These are phyloP conservation scores for Astrothelium macrocarpum DNA, from an alignment of 495 filamentous ascomycete genomes.

Conservation along the genomic window DNA sequence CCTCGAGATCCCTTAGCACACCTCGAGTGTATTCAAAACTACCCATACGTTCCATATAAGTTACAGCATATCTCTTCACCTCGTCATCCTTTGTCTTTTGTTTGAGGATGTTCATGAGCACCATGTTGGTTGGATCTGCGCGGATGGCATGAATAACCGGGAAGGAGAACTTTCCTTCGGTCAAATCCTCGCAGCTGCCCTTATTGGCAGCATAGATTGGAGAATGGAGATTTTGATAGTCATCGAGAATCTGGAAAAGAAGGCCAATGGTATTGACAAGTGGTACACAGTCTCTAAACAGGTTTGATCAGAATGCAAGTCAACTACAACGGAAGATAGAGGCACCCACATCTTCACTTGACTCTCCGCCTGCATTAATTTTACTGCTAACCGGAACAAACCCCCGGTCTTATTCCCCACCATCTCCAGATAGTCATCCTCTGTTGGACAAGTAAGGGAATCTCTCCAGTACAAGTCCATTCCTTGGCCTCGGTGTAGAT, in stretches of 20 bases:
- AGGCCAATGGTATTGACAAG: slow-evolving; percentile 86
- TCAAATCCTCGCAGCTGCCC: slow-evolving; percentile 84
- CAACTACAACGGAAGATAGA: background rate
- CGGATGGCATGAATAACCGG: slow-evolving; percentile 94
- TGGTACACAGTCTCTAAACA: slow-evolving; percentile 59
- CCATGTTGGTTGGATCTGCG: slow-evolving; percentile 63
- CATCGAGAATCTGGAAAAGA: slow-evolving; percentile 70
- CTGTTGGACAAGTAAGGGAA: slow-evolving; percentile 81
- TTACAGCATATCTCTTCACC: slow-evolving; percentile 85
- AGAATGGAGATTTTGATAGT: slow-evolving; percentile 76
- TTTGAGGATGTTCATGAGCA: slow-evolving; percentile 83
- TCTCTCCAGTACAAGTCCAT: slow-evolving; percentile 98
- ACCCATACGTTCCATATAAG: slow-evolving; percentile 80
- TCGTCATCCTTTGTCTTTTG: slow-evolving; percentile 79
- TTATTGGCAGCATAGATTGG: slow-evolving; percentile 68
- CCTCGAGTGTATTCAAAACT: slow-evolving; percentile 77
- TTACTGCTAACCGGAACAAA: slow-evolving; percentile 85
- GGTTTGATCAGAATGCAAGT: background rate
- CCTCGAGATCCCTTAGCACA: slow-evolving; percentile 57
- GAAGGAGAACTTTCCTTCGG: slow-evolving; percentile 96
- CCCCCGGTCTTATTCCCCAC: slow-evolving; percentile 97
- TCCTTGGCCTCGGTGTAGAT: slow-evolving; percentile 91
- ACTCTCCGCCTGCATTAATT: slow-evolving; percentile 84
- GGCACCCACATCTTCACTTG: background rate
- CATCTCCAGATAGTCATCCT: slow-evolving; percentile 98